phyloP scores from a whole-genome alignment of 176 grass and related monocot species.

The Phoenix dactylifera region DNA sequence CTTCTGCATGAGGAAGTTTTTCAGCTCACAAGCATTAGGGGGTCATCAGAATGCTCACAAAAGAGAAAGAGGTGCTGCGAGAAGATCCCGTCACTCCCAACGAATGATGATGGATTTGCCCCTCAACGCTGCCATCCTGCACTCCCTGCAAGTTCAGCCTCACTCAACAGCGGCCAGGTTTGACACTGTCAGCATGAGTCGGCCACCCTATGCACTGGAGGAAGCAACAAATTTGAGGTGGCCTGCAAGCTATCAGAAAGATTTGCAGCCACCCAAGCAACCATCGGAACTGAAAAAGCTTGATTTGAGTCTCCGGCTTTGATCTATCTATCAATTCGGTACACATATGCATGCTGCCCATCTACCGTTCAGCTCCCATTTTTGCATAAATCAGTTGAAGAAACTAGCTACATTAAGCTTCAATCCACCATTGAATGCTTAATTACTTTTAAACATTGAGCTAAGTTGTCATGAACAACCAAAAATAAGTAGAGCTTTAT shows the following conservation, averaged over 20 bases:
- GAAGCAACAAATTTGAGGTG: conserved; percentile 1
- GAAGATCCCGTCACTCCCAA: conserved; percentile 6
- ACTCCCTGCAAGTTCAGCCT: conserved; percentile 4
- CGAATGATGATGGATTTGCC: conserved; percentile 12
- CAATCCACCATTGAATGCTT: no score
- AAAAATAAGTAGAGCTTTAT: no score
- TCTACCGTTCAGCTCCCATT: no score
- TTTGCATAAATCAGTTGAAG: neutral
- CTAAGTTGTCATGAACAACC: no score
- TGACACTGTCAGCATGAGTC: neutral
- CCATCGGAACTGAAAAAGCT: conserved; percentile 5
- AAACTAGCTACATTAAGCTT: neutral
- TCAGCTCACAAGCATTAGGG: conserved; percentile 18
- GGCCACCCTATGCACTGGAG: conserved; percentile 7
- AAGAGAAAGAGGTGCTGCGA: conserved; percentile 6
- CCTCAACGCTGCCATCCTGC: conserved; percentile 1
- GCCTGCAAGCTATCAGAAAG: conserved; percentile 13
- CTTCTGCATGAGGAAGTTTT: conserved; percentile 20
- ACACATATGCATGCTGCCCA: no score
- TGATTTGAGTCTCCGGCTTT: conserved; percentile 16
- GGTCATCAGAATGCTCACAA: conserved; percentile 26
- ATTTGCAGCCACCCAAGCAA: conserved; percentile 1
- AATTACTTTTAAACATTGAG: no score
- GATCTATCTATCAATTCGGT: neutral
- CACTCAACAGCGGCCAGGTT: neutral